Percentiles rank a stretch among this genome's conserved stretches.
Conservation (phyloP, 441 rosid genomes). For the Breynia disticha region DNA sequence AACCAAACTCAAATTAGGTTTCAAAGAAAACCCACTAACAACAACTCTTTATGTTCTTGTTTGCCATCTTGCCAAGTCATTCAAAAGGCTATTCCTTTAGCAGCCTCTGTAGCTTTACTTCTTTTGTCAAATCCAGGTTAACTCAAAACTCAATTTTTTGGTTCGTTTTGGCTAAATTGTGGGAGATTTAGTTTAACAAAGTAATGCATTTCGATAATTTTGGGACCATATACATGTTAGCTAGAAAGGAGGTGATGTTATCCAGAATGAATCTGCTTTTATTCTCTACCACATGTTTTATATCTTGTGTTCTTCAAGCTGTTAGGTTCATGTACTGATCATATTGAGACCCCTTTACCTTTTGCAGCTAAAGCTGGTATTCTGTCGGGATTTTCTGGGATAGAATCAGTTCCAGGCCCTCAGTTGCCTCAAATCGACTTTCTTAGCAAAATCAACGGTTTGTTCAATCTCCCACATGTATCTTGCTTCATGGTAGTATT, state of each 20-base stretch:
- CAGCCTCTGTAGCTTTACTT: constrained; percentile 60
- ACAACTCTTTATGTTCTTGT: constrained; percentile 10
- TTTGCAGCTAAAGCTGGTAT: constrained; percentile 68
- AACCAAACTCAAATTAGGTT: constrained; percentile 7
- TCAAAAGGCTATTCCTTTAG: constrained; percentile 46
- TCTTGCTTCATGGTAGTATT: not conserved
- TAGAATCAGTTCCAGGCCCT: constrained; percentile 86
- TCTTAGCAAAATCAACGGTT: constrained; percentile 62
- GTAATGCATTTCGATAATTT: too few relatives aligned
- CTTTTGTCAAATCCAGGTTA: constrained; percentile 57
- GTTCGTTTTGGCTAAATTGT: too few relatives aligned
- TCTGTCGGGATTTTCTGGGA: constrained; percentile 65
- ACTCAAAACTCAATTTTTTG: not conserved
- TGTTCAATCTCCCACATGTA: constrained; percentile 18
- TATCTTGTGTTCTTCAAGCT: too few relatives aligned
- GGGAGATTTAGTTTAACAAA: too few relatives aligned
- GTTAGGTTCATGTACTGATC: not conserved
- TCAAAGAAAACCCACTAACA: constrained; percentile 8
- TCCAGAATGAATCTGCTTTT: not conserved
- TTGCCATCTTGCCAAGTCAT: constrained; percentile 16
- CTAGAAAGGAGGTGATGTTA: not conserved
- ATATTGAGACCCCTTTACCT: not conserved
- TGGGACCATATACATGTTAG: not conserved
- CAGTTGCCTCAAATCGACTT: constrained; percentile 68
- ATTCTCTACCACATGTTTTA: not conserved